phyloP scores from a whole-genome alignment of 2,329 filamentous ascomycete genomes.

The Chrysosphaeria jannelii region DNA sequence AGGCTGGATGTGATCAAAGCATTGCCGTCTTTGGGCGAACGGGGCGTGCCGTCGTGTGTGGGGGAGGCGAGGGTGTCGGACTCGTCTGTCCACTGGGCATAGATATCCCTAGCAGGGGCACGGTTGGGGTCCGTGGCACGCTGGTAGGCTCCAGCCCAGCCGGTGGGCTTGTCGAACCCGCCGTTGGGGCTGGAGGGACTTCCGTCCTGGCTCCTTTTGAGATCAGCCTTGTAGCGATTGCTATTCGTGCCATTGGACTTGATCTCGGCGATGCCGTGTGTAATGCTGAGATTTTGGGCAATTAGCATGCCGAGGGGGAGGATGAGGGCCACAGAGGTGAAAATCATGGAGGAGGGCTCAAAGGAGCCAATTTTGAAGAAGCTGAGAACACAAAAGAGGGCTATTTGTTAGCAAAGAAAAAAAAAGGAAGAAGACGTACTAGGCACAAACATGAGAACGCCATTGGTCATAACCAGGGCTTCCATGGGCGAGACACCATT shows the following conservation, averaged over 20 bases:
- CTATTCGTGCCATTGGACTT: too few species aligned
- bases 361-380: slow-evolving; percentile 14
- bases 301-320: slow-evolving; percentile 21
- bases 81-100: too few species aligned
- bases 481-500: slow-evolving; percentile 19
- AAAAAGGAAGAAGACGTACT: too few species aligned
- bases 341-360: slow-evolving; percentile 17
- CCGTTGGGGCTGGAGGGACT: slow-evolving; percentile 1
- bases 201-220: background rate
- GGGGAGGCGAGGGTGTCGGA: background rate
- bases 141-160: background rate
- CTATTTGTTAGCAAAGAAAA: too few species aligned
- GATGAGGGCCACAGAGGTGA: slow-evolving; percentile 18
- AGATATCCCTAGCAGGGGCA: too few species aligned
- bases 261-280: too few species aligned
- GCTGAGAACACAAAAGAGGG: slow-evolving; percentile 19
- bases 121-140: background rate
- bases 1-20: slow-evolving; percentile 2
- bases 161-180: too few species aligned
- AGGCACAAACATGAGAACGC: slow-evolving; percentile 23
- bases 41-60: slow-evolving; percentile 1
- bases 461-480: slow-evolving; percentile 23
- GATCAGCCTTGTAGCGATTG: background rate
- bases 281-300: slow-evolving; percentile 13
- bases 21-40: slow-evolving; percentile 1